Evolutionary conservation across 345 rosid species (phyloP).

Genomic region (Citrus sinensis): DNA sequence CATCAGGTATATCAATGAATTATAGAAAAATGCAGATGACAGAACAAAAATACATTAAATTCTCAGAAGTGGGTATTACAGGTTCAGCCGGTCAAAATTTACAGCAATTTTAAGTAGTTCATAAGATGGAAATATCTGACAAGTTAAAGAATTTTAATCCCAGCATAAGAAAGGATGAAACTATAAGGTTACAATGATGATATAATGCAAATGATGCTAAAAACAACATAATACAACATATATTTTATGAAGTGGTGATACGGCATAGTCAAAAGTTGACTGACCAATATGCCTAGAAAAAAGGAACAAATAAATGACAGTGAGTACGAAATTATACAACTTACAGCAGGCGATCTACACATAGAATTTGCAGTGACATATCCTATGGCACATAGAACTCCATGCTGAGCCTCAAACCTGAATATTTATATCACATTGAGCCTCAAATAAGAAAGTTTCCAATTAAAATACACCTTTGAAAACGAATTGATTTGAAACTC

Average conservation of each 20-base stretch:
- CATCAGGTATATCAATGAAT: no score
- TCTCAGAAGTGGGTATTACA: background rate
- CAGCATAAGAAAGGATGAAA: background rate
- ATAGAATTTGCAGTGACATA: slow-evolving; percentile 70
- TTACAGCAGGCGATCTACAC: slow-evolving; percentile 54
- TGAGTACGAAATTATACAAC: slow-evolving; percentile 22
- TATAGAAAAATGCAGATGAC: background rate
- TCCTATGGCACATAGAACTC: slow-evolving; percentile 78
- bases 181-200: background rate
- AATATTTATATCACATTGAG: slow-evolving; percentile 10
- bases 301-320: background rate
- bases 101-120: no score
- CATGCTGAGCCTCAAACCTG: slow-evolving; percentile 86
- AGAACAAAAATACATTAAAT: background rate
- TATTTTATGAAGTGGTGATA: background rate
- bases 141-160: background rate
- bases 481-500: background rate
- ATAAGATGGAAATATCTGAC: background rate
- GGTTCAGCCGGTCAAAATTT: background rate
- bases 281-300: background rate
- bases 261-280: background rate
- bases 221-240: background rate
- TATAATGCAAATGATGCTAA: slow-evolving; percentile 8
- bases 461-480: background rate
- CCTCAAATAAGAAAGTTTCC: slow-evolving; percentile 13